These are phyloP conservation scores for Fusarium humuli DNA, from an alignment of 2,329 filamentous ascomycete species.

Conservation along the genomic window DNA sequence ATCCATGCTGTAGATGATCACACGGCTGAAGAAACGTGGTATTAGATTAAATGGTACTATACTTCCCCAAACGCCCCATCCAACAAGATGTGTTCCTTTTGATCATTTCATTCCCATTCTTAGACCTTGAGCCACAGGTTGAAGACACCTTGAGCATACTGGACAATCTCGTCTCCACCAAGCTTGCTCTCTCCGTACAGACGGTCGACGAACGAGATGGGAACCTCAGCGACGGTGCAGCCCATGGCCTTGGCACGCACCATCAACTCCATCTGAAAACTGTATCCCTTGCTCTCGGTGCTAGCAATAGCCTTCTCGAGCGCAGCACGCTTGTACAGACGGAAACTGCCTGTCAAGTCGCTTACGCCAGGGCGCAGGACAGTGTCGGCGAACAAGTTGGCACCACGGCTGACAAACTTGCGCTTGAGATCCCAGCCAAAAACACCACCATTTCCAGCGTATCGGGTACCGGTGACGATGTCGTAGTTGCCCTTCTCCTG, in stretches of 20 bases:
- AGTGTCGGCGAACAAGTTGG: conserved; percentile 96
- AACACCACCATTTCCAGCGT: conserved; percentile 89
- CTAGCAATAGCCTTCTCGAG: conserved; percentile 89
- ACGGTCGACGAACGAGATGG: conserved; percentile 95
- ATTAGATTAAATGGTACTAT: conserved; percentile 50
- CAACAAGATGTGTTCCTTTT: conserved; percentile 43
- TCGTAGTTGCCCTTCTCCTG: conserved; percentile 86
- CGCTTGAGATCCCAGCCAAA: conserved; percentile 97
- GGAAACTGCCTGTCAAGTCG: conserved; percentile 93
- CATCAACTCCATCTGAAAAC: conserved; percentile 99
- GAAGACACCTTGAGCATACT: conserved; percentile 90
- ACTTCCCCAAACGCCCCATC: conserved; percentile 49
- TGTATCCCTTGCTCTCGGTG: conserved; percentile 97
- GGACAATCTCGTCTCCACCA: conserved; percentile 93
- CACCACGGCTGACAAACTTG: conserved; percentile 85
- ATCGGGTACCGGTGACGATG: conserved; percentile 96
- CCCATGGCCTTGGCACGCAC: conserved; percentile 97
- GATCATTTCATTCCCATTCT: conserved; percentile 29
- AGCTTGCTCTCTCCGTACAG: conserved; percentile 96
- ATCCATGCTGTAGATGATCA: background rate
- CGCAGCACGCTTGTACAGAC: conserved; percentile 91
- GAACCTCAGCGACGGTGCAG: conserved; percentile 92
- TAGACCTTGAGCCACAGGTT: conserved; percentile 82
- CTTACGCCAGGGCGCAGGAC: conserved; percentile 92
- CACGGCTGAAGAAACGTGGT: conserved; percentile 44